Conservation (phyloP, 2,329 filamentous ascomycete genomes). For the Ambrosiella cleistominuta region DNA sequence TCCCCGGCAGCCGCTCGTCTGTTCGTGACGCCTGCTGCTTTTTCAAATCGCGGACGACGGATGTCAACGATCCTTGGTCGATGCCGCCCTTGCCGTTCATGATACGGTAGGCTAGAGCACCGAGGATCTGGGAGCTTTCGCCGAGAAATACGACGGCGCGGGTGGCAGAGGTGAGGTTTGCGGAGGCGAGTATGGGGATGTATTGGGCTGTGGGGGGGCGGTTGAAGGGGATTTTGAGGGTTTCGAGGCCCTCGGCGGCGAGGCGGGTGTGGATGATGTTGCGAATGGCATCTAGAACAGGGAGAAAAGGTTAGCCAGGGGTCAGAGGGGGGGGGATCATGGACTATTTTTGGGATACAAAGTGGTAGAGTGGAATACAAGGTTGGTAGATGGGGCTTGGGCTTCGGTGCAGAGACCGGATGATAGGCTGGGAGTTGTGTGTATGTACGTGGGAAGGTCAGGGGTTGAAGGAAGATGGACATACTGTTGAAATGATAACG, state of each 20-base stretch:
- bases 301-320: neutral
- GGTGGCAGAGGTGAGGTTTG: conserved; percentile 34
- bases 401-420: too few relatives aligned
- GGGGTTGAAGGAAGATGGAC: conserved; percentile 14
- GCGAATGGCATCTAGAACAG: conserved; percentile 39
- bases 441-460: too few relatives aligned
- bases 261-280: conserved; percentile 46
- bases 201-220: conserved; percentile 33
- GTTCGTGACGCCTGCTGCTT: conserved; percentile 20
- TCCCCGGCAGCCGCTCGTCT: conserved; percentile 29
- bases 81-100: conserved; percentile 47
- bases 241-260: conserved; percentile 37
- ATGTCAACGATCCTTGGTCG: conserved; percentile 50
- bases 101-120: conserved; percentile 54
- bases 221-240: conserved; percentile 40
- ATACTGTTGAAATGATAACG: conserved; percentile 57
- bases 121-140: conserved; percentile 53
- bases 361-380: neutral
- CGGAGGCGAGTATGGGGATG: conserved; percentile 45
- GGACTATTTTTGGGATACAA: neutral
- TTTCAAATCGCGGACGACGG: conserved; percentile 35
- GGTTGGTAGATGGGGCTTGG: too few relatives aligned
- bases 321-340: neutral
- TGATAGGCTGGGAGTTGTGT: too few relatives aligned
- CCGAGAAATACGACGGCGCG: conserved; percentile 61